phyloP scores from a whole-genome alignment of 2,329 filamentous ascomycete species.

The Xylaria hypoxylon region DNA sequence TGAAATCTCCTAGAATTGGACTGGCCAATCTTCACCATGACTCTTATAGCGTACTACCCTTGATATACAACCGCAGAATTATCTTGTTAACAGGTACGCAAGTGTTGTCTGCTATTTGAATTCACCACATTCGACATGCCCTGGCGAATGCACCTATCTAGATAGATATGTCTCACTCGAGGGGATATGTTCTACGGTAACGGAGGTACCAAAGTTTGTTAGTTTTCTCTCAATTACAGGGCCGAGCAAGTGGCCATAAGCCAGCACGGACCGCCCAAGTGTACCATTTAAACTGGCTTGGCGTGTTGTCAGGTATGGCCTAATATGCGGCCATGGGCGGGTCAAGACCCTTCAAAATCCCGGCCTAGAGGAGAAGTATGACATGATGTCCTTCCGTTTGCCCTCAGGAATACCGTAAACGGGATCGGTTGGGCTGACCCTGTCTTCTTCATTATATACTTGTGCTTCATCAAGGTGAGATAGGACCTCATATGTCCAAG shows the following conservation, averaged over 20 bases:
- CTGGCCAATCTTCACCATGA: constrained; percentile 39
- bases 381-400: constrained; percentile 71
- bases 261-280: constrained; percentile 41
- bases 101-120: constrained; percentile 34
- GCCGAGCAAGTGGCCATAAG: constrained; percentile 28
- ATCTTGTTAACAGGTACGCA: constrained; percentile 41
- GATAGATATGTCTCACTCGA: constrained; percentile 36
- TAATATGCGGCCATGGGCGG: constrained; percentile 52
- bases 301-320: constrained; percentile 48
- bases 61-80: constrained; percentile 44
- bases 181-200: constrained; percentile 40
- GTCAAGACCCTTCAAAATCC: constrained; percentile 60
- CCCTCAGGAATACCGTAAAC: constrained; percentile 85
- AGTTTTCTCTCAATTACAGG: constrained; percentile 26
- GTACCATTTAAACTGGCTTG: constrained; percentile 48
- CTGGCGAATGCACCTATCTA: constrained; percentile 38
- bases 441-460: constrained; percentile 77
- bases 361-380: constrained; percentile 71
- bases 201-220: constrained; percentile 35
- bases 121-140: constrained; percentile 38
- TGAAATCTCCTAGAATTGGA: constrained; percentile 38
- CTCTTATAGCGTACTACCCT: constrained; percentile 29
- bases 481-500: constrained; percentile 55
- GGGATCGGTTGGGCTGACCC: constrained; percentile 79
- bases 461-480: constrained; percentile 67